Conservation (phyloP, 495 filamentous ascomycete genomes). For the Hypoxylon crocopeplum region DNA sequence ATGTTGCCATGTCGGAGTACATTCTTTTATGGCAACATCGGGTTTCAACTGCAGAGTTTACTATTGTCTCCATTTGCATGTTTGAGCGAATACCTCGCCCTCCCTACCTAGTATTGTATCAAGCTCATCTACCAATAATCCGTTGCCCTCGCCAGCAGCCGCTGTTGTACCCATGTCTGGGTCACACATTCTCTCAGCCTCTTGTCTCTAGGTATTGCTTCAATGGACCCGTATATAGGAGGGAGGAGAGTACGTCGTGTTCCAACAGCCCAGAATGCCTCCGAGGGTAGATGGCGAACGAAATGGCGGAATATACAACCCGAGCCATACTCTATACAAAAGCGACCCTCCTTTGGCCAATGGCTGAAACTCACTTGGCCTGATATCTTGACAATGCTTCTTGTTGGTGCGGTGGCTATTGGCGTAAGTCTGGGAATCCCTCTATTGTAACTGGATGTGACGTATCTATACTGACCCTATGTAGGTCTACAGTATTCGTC, state of each 20-base stretch:
- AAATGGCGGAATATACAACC: not conserved
- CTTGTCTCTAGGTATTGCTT: not conserved
- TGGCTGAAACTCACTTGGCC: constrained; percentile 55
- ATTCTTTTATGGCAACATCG: too few relatives aligned
- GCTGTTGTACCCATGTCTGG: not conserved
- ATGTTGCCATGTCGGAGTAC: not conserved
- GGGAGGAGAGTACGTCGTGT: constrained; percentile 14
- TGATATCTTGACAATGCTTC: constrained; percentile 55
- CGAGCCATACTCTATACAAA: constrained; percentile 39
- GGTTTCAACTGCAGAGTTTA: too few relatives aligned
- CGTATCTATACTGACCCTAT: too few relatives aligned
- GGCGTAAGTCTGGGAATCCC: constrained; percentile 41
- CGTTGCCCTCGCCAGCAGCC: not conserved
- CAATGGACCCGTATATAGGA: constrained; percentile 32
- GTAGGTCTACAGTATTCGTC: constrained; percentile 48
- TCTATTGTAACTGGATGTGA: too few relatives aligned
- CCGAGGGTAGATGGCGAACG: not conserved
- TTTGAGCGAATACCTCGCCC: not conserved
- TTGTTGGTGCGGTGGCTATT: constrained; percentile 53
- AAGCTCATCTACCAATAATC: not conserved
- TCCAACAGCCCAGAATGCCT: not conserved
- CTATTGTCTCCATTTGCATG: not conserved
- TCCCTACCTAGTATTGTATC: not conserved
- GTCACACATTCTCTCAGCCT: not conserved
- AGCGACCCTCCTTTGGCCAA: constrained; percentile 49